phyloP scores from a whole-genome alignment of 169 alveolate species.

The Plasmodium malariae region DNA sequence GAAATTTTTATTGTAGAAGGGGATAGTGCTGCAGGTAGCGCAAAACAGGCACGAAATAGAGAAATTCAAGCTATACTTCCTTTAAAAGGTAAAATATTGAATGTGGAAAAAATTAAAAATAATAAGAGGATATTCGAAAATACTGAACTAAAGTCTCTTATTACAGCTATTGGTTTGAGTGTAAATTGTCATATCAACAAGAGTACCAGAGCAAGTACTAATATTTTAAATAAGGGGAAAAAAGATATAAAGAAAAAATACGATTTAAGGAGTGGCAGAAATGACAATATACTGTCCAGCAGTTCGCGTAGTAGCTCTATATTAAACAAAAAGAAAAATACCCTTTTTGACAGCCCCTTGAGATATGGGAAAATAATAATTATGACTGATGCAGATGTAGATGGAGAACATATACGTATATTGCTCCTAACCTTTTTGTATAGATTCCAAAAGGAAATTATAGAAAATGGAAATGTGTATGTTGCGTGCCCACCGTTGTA shows the following conservation, averaged over 20 bases:
- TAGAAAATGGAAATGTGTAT: conserved; percentile 84
- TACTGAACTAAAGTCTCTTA: conserved; percentile 80
- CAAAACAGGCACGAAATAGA: conserved; percentile 88
- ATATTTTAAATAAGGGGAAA: conserved; percentile 21
- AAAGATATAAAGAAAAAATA: conserved; percentile 35
- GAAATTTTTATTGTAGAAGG: conserved; percentile 90
- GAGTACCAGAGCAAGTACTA: conserved; percentile 15
- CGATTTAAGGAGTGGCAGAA: conserved; percentile 12
- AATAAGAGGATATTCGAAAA: conserved; percentile 83
- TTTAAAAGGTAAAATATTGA: conserved; percentile 87
- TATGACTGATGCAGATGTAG: conserved; percentile 91
- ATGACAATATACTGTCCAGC: conserved; percentile 11
- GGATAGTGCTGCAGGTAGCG: conserved; percentile 91
- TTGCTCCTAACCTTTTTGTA: conserved; percentile 85
- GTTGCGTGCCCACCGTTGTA: conserved; percentile 89
- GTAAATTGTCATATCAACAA: conserved; percentile 58
- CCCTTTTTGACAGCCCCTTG: conserved; percentile 25
- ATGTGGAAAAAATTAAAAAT: conserved; percentile 85
- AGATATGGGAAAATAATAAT: conserved; percentile 87
- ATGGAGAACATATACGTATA: conserved; percentile 88
- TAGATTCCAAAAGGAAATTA: conserved; percentile 82
- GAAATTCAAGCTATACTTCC: conserved; percentile 89
- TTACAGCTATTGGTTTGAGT: conserved; percentile 78
- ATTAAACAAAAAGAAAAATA: conserved; percentile 37
- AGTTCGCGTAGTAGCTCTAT: no score